phyloP scores from a whole-genome alignment of 139 green algal species.

The Diplosphaera chodatii region DNA sequence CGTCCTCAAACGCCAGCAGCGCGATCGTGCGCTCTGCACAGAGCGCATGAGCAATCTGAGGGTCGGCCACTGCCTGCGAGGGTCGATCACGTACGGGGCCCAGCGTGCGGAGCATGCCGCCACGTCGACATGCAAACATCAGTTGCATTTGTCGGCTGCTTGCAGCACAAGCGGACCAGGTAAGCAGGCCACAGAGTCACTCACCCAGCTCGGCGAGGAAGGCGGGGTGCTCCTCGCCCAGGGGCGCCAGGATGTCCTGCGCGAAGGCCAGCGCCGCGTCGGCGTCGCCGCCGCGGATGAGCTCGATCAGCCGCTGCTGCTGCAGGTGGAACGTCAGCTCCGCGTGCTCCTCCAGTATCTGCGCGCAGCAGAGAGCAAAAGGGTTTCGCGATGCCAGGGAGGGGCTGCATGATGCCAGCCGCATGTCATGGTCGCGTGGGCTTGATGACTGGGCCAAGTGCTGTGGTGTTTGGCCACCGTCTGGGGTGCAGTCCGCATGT shows the following conservation, averaged over 20 bases:
- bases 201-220: slow-evolving; percentile 89
- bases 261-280: slow-evolving; percentile 88
- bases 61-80: too few relatives aligned
- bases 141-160: background rate
- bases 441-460: too few relatives aligned
- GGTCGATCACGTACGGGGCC: too few relatives aligned
- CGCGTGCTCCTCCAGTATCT: slow-evolving; percentile 81
- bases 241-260: slow-evolving; percentile 82
- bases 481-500: too few relatives aligned
- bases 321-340: slow-evolving; percentile 92
- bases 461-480: too few relatives aligned
- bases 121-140: background rate
- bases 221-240: slow-evolving; percentile 78
- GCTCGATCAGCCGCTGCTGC: slow-evolving; percentile 93
- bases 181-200: too few relatives aligned
- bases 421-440: too few relatives aligned
- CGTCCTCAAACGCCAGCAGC: slow-evolving; percentile 88
- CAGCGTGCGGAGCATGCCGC: too few relatives aligned
- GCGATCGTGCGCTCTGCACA: slow-evolving; percentile 94
- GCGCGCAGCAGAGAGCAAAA: slow-evolving; percentile 1
- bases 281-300: slow-evolving; percentile 72
- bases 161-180: too few relatives aligned
- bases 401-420: background rate
- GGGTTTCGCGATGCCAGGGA: background rate
- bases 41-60: too few relatives aligned